Evolutionary conservation across 2,329 filamentous ascomycete genomes (phyloP).

Genomic region (Penicillium fuscoglaucum): DNA sequence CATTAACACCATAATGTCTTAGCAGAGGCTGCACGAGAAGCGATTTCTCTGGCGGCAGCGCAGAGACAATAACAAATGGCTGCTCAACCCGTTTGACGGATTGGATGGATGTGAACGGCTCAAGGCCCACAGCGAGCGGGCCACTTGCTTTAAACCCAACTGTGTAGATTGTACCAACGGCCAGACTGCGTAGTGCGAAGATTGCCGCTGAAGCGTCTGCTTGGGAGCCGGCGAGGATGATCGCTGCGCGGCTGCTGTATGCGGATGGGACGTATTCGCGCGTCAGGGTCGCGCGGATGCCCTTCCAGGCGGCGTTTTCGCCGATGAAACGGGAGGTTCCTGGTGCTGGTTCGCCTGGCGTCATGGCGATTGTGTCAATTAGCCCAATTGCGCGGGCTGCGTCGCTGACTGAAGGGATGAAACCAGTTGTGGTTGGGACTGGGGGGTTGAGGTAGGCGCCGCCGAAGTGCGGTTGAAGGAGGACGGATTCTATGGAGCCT

Average conservation of each 20-base stretch:
- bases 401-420: conserved; percentile 68
- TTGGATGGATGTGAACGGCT: conserved; percentile 68
- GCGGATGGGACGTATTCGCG: conserved; percentile 80
- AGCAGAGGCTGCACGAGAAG: conserved; percentile 75
- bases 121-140: conserved; percentile 64
- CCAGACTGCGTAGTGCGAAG: conserved; percentile 74
- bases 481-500: conserved; percentile 68
- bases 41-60: conserved; percentile 74
- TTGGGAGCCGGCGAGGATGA: conserved; percentile 70
- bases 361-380: conserved; percentile 75
- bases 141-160: conserved; percentile 69
- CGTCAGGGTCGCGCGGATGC: conserved; percentile 77
- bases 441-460: conserved; percentile 79
- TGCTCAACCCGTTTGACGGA: conserved; percentile 77
- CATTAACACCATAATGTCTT: conserved; percentile 63
- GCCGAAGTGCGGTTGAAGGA: conserved; percentile 73
- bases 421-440: conserved; percentile 57
- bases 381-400: conserved; percentile 76
- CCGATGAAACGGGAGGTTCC: conserved; percentile 58
- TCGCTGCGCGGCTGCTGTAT: conserved; percentile 71
- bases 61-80: conserved; percentile 79
- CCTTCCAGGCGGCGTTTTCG: conserved; percentile 83
- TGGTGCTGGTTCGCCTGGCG: conserved; percentile 35
- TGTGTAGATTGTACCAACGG: conserved; percentile 77
- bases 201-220: conserved; percentile 77